Base-by-base conservation (phyloP, 352 stramenopile genomes). In the Aphanomyces invadans region DNA sequence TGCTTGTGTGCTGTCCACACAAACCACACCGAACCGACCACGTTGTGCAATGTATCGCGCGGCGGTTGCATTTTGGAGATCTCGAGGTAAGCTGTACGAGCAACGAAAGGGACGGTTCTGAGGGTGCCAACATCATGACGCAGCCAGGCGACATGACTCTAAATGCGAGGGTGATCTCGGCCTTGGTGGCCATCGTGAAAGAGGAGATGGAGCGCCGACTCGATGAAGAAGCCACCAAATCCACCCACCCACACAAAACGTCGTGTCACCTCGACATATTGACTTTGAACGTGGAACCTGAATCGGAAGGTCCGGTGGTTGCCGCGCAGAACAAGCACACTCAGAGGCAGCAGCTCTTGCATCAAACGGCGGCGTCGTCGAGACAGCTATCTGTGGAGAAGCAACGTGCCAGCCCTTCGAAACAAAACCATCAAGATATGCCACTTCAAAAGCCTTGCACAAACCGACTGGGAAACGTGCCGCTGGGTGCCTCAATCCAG, bases 171-270 rank as follows among this genome's bases (percentile, higher is more conserved):
- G 39, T 67, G 1, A 44, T 67, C 1, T 32, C 15, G 2, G 60
- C 60, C 4, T 46, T 57, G 60, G 60, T 67, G 4, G 38, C 48
- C 25, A 67, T 67, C 21, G 60, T 57, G 10, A 49, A 51, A n/a
- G 60, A 67, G 44, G 60, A 67, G 4, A 56, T 67, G 39, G 15
- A 49, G 29, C 11, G 42, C 10, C 49, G 36, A 32, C 23, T 57
- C 19, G 36, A 42, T 15, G 7, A 42, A 42, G 36, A 42, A 42
- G 36, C 15, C 7, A 42, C 15, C 36, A 42, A 42, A 42, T 15
- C 15, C 36, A 42, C n/a, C 38, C 38, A 45, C 38, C 17, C 38
- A n/a, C 12, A 52, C 44, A 52, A 52, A 52, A 23, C 12, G 44
- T 42, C 36, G 7, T 15, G 7, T 42, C 7, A 42, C 15, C 15